A percentile compares a stretch with the other conserved stretches of the same genome.
Conservation (phyloP, 441 rosid genomes). For the Erysimum cheiri region DNA sequence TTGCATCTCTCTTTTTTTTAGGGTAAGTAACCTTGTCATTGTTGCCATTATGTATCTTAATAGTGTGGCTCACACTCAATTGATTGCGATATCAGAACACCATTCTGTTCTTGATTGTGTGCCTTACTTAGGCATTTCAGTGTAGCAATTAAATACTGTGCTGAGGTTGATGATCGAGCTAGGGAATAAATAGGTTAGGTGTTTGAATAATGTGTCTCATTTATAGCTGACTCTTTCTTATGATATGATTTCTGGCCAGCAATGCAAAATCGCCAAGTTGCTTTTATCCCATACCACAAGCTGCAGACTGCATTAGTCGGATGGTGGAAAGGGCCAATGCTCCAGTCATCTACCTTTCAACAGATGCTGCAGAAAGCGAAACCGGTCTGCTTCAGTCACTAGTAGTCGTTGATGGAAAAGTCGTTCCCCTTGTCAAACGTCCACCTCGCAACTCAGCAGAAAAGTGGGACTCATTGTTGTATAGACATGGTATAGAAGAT, state of each 20-base stretch:
- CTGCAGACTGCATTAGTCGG: constrained; percentile 83
- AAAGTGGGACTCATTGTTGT: constrained; percentile 92
- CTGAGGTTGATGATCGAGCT: background rate
- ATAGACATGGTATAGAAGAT: constrained; percentile 68
- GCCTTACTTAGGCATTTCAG: background rate
- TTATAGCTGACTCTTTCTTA: constrained; percentile 23
- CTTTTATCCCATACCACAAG: constrained; percentile 93
- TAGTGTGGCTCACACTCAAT: background rate
- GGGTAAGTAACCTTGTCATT: background rate
- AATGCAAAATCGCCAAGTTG: constrained; percentile 89
- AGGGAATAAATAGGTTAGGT: constrained; percentile 12
- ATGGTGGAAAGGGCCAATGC: constrained; percentile 69
- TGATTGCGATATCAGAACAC: background rate
- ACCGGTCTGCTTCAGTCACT: constrained; percentile 79
- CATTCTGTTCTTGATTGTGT: background rate
- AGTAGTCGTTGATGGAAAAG: constrained; percentile 63
- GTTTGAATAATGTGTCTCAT: constrained; percentile 12
- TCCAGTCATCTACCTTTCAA: constrained; percentile 85
- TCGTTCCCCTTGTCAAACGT: constrained; percentile 76
- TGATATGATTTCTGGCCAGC: constrained; percentile 49
- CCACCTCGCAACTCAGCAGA: constrained; percentile 82
- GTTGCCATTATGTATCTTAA: background rate
- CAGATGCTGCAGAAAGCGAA: constrained; percentile 95
- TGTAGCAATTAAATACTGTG: background rate
- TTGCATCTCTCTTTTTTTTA: constrained; percentile 13